Conservation (phyloP, 2,329 filamentous ascomycete genomes). For the Colletotrichum magnum region DNA sequence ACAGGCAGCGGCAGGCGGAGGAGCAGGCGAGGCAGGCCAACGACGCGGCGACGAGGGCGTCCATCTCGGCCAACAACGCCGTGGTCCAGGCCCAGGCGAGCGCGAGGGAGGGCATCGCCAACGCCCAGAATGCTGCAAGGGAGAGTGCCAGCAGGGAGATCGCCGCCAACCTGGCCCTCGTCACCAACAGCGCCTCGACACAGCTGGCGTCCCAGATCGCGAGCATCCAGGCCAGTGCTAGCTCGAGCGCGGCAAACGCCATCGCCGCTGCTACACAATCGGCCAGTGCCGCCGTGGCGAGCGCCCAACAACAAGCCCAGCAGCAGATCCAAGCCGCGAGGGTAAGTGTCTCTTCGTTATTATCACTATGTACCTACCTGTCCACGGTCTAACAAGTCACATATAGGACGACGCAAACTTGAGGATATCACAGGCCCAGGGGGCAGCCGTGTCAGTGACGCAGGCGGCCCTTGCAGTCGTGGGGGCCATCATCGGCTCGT, state of each 20-base stretch:
- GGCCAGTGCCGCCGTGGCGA: conserved; percentile 43
- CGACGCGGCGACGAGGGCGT: conserved; percentile 45
- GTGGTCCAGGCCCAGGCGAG: conserved; percentile 41
- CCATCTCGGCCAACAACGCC: conserved; percentile 44
- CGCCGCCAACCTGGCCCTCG: conserved; percentile 43
- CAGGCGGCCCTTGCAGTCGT: conserved; percentile 59
- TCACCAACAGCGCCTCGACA: conserved; percentile 47
- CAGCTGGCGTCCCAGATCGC: conserved; percentile 47
- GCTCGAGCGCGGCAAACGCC: conserved; percentile 45
- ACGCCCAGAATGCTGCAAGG: conserved; percentile 42
- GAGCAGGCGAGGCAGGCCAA: conserved; percentile 42
- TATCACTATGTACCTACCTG: not conserved
- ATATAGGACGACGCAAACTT: conserved; percentile 45
- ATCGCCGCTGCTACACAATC: conserved; percentile 47
- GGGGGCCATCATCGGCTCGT: conserved; percentile 57
- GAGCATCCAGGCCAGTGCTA: conserved; percentile 42
- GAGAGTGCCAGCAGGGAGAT: conserved; percentile 43
- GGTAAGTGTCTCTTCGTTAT: not conserved
- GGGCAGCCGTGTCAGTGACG: conserved; percentile 56
- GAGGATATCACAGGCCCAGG: conserved; percentile 52
- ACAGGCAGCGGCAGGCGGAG: conserved; percentile 43
- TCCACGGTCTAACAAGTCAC: not conserved
- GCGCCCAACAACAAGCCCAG: conserved; percentile 33
- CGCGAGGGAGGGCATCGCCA: conserved; percentile 37
- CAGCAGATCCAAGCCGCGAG: conserved; percentile 33